Evolutionary conservation across 129 eudicot genomes (phyloP), one percentile per base, ranked within the genome.

Genomic region (Artemisia tridentata): DNA sequence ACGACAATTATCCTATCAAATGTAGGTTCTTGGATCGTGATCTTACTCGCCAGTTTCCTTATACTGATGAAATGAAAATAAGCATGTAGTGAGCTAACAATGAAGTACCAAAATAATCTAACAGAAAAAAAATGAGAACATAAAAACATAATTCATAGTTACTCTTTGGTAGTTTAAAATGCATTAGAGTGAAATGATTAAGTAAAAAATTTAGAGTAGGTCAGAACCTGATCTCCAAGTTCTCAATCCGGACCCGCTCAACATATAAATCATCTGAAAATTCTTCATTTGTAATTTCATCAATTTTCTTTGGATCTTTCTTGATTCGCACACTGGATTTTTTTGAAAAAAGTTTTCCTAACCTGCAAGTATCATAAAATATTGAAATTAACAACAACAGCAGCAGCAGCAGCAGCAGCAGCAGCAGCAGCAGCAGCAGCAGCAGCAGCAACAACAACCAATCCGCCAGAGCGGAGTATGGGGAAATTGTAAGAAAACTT

Each of bases 1-100:
- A 92, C 90, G 48, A 92, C 98, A 61, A 92, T 92, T 23, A 92
- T 92, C 85, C 91, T 86, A 82, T 92, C 98, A 75, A 92, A 92
- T 54, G 98, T 92, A 34, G 98, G 98, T 72, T 92, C 98, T 80
- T 92, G 98, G 75, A 92, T 92, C 41, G 95, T 89, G 74, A 80
- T 85, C 80, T 87, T 84, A 59, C 88, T 81, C 75, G 80, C 61
- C 79, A 92, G 77, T 72, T 80, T 92, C 72, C 84, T 69, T 23
- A 82, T 71, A 85, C 98, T 92, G 87, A 63, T 75, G 41, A 19
- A 62, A 76, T 55, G 64, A 50, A 75, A 68, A 70, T 7, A 64
- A 71, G 62, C 21, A 54, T 8, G 60, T 14, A 18, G 65, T 41
- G 60, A 54, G 71, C 34, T 41, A 65, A 53, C 41, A 50, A 66